A percentile compares a stretch with the other conserved stretches of the same genome.
Conservation (phyloP, 352 stramenopile genomes). For the Blastocystis sp. region DNA sequence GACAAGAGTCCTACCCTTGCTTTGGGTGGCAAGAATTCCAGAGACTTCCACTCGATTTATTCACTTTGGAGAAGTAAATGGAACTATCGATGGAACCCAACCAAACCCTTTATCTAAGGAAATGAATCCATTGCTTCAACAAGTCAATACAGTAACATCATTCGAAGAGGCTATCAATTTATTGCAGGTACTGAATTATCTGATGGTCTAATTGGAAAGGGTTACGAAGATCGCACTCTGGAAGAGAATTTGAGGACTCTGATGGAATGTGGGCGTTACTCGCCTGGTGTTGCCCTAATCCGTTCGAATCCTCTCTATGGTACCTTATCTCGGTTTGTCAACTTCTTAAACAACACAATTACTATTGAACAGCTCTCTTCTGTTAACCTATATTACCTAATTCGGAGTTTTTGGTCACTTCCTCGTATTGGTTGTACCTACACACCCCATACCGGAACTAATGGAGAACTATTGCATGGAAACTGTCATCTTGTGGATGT, state of each 20-base stretch:
- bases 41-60: background rate
- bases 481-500: background rate
- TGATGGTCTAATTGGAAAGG: background rate
- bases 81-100: background rate
- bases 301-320: background rate
- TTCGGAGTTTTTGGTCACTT: slow-evolving; percentile 24
- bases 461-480: background rate
- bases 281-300: slow-evolving; percentile 4
- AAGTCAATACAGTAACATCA: background rate
- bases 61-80: background rate
- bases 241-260: background rate
- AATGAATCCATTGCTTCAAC: background rate
- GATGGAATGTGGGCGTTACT: slow-evolving; percentile 22
- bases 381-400: background rate
- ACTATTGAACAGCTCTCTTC: background rate
- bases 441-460: background rate
- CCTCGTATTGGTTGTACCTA: slow-evolving; percentile 47
- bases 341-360: background rate
- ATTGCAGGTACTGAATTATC: background rate
- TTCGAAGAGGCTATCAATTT: slow-evolving; percentile 13
- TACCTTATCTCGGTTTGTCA: background rate
- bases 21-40: background rate
- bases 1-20: background rate
- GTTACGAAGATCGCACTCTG: slow-evolving; percentile 29
- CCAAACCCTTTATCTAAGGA: background rate